Evolutionary conservation across 176 grass and related monocot genomes (phyloP).

Genomic region (Saccharum officinarum): DNA sequence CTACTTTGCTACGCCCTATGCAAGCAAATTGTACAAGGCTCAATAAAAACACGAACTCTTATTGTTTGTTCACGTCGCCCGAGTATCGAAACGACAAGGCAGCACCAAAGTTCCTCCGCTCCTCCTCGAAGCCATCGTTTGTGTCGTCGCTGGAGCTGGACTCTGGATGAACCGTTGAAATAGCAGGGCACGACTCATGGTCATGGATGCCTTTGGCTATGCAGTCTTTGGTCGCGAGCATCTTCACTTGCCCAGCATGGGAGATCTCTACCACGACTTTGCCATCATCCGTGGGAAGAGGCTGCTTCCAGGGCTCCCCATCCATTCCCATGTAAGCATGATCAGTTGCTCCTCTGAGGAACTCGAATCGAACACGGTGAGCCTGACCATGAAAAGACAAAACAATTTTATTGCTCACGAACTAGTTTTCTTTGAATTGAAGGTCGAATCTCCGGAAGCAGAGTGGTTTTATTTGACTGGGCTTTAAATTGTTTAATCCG

Average conservation of each 20-base stretch:
- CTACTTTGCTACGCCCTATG: slow-evolving; percentile 40
- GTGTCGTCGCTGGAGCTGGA: slow-evolving; percentile 36
- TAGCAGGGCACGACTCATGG: slow-evolving; percentile 10
- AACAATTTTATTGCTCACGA: background rate
- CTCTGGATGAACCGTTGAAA: slow-evolving; percentile 32
- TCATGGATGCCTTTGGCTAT: slow-evolving; percentile 65
- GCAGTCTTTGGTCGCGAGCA: slow-evolving; percentile 69
- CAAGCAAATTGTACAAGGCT: slow-evolving; percentile 41
- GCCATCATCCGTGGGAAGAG: slow-evolving; percentile 67
- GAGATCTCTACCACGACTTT: slow-evolving; percentile 89
- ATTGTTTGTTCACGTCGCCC: slow-evolving; percentile 40
- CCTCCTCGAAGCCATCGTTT: slow-evolving; percentile 45
- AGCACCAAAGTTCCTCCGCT: slow-evolving; percentile 44
- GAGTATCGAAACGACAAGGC: slow-evolving; percentile 50
- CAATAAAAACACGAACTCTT: slow-evolving; percentile 14
- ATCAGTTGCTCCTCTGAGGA: slow-evolving; percentile 53
- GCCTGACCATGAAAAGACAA: slow-evolving; percentile 49
- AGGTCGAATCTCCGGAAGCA: background rate
- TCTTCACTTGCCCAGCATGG: slow-evolving; percentile 73
- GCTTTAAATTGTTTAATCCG: background rate
- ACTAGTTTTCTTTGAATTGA: background rate
- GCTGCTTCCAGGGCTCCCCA: slow-evolving; percentile 97
- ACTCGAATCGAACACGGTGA: slow-evolving; percentile 74
- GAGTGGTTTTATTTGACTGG: slow-evolving; percentile 15
- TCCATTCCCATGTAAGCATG: slow-evolving; percentile 97